Evolutionary conservation across 2,329 filamentous ascomycete species (phyloP).

Genomic region (Leptographium flavum): DNA sequence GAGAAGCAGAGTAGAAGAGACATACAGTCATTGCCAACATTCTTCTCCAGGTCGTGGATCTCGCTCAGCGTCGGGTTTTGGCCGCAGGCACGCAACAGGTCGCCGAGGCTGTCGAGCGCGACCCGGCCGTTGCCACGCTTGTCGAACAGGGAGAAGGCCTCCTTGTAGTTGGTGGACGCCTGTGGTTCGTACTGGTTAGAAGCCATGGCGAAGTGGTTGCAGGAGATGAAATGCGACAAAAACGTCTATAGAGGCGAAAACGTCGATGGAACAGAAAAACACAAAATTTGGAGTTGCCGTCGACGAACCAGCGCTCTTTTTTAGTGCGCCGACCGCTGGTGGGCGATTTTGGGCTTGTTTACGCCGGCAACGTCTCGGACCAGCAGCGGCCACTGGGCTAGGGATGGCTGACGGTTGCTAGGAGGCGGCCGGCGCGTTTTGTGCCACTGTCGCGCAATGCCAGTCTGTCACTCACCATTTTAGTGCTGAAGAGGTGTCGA

Average conservation of each 20-base stretch:
- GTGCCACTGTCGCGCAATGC: neutral
- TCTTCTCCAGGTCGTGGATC: slow-evolving; percentile 85
- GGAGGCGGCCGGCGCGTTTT: neutral
- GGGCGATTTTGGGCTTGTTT: too few relatives aligned
- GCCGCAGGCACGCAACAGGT: slow-evolving; percentile 88
- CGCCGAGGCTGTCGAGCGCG: slow-evolving; percentile 70
- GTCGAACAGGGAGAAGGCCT: slow-evolving; percentile 98
- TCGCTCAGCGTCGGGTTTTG: slow-evolving; percentile 95
- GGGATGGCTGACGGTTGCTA: neutral
- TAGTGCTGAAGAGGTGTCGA: neutral
- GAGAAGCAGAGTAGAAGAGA: neutral
- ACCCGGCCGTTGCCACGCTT: slow-evolving; percentile 96
- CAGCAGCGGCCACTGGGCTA: neutral
- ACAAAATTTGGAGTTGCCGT: too few relatives aligned
- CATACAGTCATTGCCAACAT: slow-evolving; percentile 81
- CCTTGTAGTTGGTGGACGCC: slow-evolving; percentile 97
- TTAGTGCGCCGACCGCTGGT: too few relatives aligned
- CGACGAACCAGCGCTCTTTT: too few relatives aligned
- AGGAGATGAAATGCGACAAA: neutral
- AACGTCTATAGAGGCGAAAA: neutral
- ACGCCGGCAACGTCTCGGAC: neutral
- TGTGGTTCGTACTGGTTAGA: slow-evolving; percentile 41
- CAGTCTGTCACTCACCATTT: neutral
- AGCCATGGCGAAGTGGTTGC: slow-evolving; percentile 22
- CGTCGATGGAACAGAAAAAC: neutral